Percentiles rank a stretch among this genome's conserved stretches.
Evolutionary conservation across 305 asterid genomes (phyloP).

Genomic region (Fraxinus albicans): DNA sequence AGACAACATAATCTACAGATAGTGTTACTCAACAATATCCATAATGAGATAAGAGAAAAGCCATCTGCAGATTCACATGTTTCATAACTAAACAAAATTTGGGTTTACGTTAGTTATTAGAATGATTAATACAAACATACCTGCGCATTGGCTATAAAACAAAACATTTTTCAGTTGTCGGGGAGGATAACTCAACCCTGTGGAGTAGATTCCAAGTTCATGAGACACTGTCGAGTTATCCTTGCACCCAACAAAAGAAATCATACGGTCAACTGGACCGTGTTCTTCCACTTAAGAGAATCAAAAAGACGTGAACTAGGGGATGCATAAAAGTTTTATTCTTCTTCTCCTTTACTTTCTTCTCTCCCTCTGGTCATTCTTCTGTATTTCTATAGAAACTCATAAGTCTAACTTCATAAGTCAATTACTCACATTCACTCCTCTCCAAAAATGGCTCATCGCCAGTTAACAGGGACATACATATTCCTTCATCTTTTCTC

Average conservation of each 20-base stretch:
- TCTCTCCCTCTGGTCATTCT: neutral
- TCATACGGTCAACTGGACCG: neutral
- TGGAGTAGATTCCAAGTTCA: too few relatives aligned
- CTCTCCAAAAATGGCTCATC: neutral
- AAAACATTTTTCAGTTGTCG: too few relatives aligned
- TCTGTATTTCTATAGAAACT: neutral
- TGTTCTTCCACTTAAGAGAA: neutral
- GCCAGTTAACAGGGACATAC: neutral
- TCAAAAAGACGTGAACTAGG: neutral
- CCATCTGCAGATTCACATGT: neutral
- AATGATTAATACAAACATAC: too few relatives aligned
- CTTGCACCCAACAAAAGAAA: too few relatives aligned
- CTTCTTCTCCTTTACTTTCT: neutral
- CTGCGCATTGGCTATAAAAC: too few relatives aligned
- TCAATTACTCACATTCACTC: neutral
- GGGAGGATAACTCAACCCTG: too few relatives aligned
- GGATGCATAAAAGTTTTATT: neutral
- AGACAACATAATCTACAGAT: neutral
- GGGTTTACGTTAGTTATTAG: too few relatives aligned
- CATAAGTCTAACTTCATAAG: neutral
- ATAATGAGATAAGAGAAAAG: neutral
- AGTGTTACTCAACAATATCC: neutral
- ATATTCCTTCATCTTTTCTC: neutral
- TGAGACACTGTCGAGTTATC: too few relatives aligned
- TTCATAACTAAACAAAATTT: too few relatives aligned